phyloP scores from a whole-genome alignment of 2,329 filamentous ascomycete genomes.

The Clonostachys rhizophaga region DNA sequence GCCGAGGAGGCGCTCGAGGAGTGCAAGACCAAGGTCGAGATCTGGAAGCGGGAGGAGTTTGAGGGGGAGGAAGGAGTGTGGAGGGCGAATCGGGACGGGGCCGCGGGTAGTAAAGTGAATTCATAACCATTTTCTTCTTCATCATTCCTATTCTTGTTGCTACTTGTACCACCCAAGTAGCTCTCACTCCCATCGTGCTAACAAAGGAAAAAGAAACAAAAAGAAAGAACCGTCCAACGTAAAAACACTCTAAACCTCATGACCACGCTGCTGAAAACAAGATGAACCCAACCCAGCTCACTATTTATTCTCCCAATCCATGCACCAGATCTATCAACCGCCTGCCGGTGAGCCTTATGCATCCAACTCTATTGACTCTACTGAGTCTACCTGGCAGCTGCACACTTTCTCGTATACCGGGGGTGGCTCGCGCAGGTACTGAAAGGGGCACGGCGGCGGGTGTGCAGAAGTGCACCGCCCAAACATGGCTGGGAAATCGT shows the following conservation, averaged over 20 bases:
- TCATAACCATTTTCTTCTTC: conserved; percentile 3
- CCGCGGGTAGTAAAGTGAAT: conserved; percentile 43
- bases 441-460: conserved; percentile 28
- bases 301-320: no score
- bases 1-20: conserved; percentile 86
- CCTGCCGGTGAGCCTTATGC: no score
- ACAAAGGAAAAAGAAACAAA: background rate
- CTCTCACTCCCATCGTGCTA: no score
- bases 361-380: no score
- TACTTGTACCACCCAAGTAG: no score
- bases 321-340: no score
- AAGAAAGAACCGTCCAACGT: background rate
- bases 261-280: no score
- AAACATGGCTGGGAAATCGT: conserved; percentile 23
- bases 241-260: background rate
- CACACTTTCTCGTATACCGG: conserved; percentile 21
- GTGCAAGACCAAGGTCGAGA: conserved; percentile 83
- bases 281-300: no score
- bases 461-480: conserved; percentile 14
- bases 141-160: background rate
- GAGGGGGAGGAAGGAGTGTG: conserved; percentile 72
- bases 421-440: conserved; percentile 28
- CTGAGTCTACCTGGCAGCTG: background rate
- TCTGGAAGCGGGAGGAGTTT: conserved; percentile 95
- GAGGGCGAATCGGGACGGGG: conserved; percentile 81